Conservation (phyloP, 2,329 filamentous ascomycete species). For the Hortaea werneckii region DNA sequence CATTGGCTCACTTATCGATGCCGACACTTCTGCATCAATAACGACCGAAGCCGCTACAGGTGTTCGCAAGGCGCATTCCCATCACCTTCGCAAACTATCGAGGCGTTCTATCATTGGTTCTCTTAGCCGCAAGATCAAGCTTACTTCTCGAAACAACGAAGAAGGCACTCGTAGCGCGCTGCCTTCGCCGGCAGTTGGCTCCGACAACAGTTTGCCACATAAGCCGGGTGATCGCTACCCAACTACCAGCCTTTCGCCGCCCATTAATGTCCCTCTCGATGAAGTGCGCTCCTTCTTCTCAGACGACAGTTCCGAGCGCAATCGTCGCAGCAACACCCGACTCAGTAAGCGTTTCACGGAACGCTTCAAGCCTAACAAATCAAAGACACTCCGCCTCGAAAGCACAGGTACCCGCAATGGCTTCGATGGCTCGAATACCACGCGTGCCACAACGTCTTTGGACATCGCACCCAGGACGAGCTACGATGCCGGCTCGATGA, state of each 20-base stretch:
- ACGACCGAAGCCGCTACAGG: conserved; percentile 24
- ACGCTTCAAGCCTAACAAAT: conserved; percentile 12
- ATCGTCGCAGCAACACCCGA: conserved; percentile 15
- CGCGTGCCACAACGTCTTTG: conserved; percentile 12
- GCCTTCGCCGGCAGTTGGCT: conserved; percentile 1
- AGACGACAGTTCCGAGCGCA: conserved; percentile 28
- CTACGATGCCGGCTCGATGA: conserved; percentile 21
- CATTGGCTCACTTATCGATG: conserved; percentile 21
- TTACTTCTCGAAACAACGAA: conserved; percentile 9
- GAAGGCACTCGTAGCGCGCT: conserved; percentile 1
- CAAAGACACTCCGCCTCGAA: conserved; percentile 6
- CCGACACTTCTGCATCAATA: conserved; percentile 17
- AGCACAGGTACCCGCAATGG: conserved; percentile 4
- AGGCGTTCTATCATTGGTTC: conserved; percentile 28
- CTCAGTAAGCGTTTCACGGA: conserved; percentile 28
- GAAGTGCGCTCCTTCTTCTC: conserved; percentile 35
- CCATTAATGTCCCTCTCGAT: conserved; percentile 30
- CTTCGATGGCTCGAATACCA: conserved; percentile 2
- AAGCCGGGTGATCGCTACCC: conserved; percentile 40
- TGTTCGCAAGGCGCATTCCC: conserved; percentile 6
- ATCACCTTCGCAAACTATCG: conserved; percentile 21
- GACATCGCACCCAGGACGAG: conserved; percentile 13
- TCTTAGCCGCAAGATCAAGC: conserved; percentile 24
- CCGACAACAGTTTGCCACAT: conserved; percentile 16
- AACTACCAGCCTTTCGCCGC: conserved; percentile 35